A percentile compares a stretch with the other conserved stretches of the same genome.
Conservation (phyloP, 2,329 filamentous ascomycete species). For the Clarireedia hainanense region DNA sequence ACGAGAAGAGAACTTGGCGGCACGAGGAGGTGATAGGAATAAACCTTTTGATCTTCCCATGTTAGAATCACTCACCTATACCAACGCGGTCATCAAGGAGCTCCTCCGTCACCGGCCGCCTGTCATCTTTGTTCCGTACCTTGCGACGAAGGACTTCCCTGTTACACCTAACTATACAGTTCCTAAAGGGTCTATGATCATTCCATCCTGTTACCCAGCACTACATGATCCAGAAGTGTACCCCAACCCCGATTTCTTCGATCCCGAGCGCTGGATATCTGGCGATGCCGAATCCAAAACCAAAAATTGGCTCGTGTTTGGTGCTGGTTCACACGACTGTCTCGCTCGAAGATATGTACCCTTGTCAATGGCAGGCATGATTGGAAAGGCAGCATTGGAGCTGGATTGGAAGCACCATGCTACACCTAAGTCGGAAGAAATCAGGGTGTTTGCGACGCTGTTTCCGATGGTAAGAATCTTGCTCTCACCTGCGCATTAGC, state of each 20-base stretch:
- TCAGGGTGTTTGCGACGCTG: too few species aligned
- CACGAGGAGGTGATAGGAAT: conserved; percentile 35
- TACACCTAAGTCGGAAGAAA: too few species aligned
- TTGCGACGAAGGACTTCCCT: conserved; percentile 40
- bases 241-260: conserved; percentile 20
- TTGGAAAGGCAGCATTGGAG: conserved; percentile 43
- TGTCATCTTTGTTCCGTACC: conserved; percentile 47
- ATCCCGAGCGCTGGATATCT: conserved; percentile 45
- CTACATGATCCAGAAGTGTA: conserved; percentile 42
- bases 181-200: conserved; percentile 40
- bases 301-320: conserved; percentile 48
- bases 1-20: conserved; percentile 40
- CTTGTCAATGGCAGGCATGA: conserved; percentile 43
- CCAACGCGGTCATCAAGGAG: conserved; percentile 45
- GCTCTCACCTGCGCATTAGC: too few species aligned
- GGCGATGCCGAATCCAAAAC: conserved; percentile 42
- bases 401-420: too few species aligned
- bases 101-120: conserved; percentile 44
- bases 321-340: conserved; percentile 42
- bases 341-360: conserved; percentile 42
- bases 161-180: conserved; percentile 41
- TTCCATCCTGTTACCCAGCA: conserved; percentile 44
- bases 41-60: conserved; percentile 37
- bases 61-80: conserved; percentile 43
- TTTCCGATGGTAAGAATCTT: too few species aligned